A percentile compares a stretch with the other conserved stretches of the same genome.
Evolutionary conservation across 208 protist genomes (phyloP).

Genomic region (Leishmania tarentolae): DNA sequence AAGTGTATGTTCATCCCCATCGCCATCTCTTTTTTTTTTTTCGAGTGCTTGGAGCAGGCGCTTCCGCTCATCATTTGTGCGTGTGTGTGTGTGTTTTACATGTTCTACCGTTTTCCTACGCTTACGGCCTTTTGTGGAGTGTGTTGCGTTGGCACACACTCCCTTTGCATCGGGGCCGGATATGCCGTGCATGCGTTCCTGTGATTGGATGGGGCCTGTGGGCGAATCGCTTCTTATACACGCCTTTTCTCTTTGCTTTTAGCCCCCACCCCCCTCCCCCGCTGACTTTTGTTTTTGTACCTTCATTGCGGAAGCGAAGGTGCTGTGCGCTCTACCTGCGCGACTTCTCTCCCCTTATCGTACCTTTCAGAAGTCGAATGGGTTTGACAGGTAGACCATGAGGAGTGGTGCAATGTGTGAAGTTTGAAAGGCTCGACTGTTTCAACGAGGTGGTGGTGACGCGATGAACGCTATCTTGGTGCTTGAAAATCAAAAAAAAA

Average conservation of each 20-base stretch:
- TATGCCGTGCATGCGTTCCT: neutral
- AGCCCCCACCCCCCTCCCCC: neutral
- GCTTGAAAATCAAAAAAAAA: neutral
- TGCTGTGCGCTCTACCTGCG: neutral
- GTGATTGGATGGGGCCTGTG: neutral
- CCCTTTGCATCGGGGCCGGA: neutral
- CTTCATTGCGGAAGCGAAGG: neutral
- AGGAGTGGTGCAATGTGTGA: neutral
- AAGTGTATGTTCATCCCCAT: neutral
- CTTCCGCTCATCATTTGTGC: neutral
- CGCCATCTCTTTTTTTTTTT: no score
- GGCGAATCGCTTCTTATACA: neutral
- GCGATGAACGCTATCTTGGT: neutral
- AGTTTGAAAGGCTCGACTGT: neutral
- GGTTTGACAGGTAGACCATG: neutral
- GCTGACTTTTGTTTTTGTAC: neutral
- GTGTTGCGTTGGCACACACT: neutral
- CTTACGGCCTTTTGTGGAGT: neutral
- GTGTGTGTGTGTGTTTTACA: no score
- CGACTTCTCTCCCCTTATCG: neutral
- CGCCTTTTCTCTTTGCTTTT: neutral
- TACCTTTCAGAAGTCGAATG: neutral
- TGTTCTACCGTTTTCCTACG: neutral
- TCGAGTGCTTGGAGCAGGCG: neutral
- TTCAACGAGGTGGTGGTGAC: neutral